Percentiles rank a stretch among this genome's conserved stretches.
phyloP scores from a whole-genome alignment of 208 protist genomes.

The Naegleria gruberi region DNA sequence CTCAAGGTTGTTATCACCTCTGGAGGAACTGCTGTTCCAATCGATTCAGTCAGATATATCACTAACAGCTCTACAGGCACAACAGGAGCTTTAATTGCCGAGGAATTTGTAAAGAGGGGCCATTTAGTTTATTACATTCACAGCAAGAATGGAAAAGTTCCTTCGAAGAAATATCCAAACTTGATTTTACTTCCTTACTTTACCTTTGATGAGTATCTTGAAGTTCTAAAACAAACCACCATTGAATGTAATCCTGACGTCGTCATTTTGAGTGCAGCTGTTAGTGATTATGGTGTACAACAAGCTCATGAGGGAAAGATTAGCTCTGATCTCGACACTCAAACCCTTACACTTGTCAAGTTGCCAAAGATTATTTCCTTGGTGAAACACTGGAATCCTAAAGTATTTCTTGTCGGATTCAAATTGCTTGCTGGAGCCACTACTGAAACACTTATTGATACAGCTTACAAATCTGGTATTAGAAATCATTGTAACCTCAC shows the following conservation, averaged over 20 bases:
- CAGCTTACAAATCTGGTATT: not conserved
- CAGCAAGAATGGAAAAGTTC: too few species aligned
- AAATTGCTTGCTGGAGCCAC: not conserved
- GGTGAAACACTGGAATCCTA: not conserved
- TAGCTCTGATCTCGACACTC: not conserved
- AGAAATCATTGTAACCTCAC: not conserved
- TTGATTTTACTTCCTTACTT: not conserved
- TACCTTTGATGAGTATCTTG: not conserved
- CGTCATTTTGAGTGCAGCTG: not conserved
- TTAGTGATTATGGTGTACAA: not conserved
- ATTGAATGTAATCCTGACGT: not conserved
- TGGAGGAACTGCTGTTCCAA: not conserved
- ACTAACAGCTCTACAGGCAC: not conserved
- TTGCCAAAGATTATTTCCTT: not conserved
- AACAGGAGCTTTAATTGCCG: not conserved
- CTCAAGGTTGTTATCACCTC: not conserved
- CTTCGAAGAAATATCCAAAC: not conserved
- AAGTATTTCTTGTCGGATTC: not conserved
- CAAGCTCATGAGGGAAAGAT: not conserved
- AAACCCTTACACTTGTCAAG: not conserved
- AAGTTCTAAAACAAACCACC: not conserved
- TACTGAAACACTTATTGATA: not conserved
- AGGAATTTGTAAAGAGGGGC: not conserved
- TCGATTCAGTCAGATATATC: not conserved
- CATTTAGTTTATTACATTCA: not conserved